Percentiles rank a stretch among this genome's conserved stretches.
Evolutionary conservation across 768 basidiomycete genomes (phyloP).

Genomic region (Strobilomyces echinocephalus): DNA sequence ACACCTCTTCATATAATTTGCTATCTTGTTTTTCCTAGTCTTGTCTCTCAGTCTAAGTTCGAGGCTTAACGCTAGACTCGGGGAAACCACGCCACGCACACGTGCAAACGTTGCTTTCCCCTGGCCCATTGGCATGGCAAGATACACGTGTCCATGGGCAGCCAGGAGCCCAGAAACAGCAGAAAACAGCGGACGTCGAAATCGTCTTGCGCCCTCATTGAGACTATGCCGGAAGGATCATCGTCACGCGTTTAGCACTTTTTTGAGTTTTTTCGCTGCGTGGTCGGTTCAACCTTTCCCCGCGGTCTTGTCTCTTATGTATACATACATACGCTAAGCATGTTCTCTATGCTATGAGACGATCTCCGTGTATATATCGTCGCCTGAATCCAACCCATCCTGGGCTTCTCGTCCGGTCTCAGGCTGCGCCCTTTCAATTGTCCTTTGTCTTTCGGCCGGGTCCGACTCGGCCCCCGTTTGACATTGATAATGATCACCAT

Average conservation of each 20-base stretch:
- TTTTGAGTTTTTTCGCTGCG: background rate
- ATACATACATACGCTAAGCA: background rate
- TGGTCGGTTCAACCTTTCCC: background rate
- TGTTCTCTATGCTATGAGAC: background rate
- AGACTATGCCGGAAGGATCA: constrained; percentile 18
- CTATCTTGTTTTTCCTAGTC: background rate
- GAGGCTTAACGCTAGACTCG: background rate
- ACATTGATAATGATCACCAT: background rate
- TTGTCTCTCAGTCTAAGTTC: too few relatives aligned
- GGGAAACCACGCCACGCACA: background rate
- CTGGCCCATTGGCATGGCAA: background rate
- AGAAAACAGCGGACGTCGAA: constrained; percentile 1
- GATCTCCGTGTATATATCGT: background rate
- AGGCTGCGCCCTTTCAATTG: background rate
- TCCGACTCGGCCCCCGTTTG: background rate
- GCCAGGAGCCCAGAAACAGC: background rate
- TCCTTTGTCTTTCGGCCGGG: too few relatives aligned
- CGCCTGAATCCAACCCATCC: background rate
- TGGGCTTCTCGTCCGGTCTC: background rate
- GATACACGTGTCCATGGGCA: constrained; percentile 8
- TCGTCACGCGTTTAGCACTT: background rate
- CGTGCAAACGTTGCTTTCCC: background rate
- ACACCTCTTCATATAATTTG: constrained; percentile 1
- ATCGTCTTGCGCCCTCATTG: constrained; percentile 12
- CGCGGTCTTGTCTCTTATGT: background rate